Conservation (phyloP, 2,329 filamentous ascomycete species). For the Xylariaceae sp. region DNA sequence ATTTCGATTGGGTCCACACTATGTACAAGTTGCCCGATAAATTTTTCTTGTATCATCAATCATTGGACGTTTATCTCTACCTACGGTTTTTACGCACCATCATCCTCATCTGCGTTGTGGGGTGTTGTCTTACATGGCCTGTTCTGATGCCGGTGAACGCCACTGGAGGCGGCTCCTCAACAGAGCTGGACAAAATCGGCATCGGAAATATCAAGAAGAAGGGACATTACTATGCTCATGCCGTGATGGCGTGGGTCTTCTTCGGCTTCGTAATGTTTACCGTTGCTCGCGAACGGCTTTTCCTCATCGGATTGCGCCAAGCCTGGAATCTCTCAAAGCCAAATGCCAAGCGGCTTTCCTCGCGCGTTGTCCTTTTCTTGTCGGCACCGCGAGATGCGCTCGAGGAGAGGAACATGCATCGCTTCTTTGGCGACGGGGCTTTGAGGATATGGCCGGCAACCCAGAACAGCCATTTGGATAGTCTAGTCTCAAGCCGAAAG, state of each 20-base stretch:
- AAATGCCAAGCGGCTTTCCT: slow-evolving; percentile 83
- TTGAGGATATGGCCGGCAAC: slow-evolving; percentile 83
- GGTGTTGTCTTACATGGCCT: slow-evolving; percentile 81
- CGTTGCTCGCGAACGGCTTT: slow-evolving; percentile 87
- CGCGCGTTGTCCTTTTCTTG: slow-evolving; percentile 90
- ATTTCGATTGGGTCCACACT: slow-evolving; percentile 33
- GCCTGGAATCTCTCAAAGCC: slow-evolving; percentile 87
- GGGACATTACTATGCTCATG: slow-evolving; percentile 77
- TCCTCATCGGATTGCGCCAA: slow-evolving; percentile 91
- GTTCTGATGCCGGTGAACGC: slow-evolving; percentile 82
- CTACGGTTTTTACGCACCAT: slow-evolving; percentile 81
- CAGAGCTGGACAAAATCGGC: slow-evolving; percentile 68
- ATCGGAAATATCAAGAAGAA: slow-evolving; percentile 57
- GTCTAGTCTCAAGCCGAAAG: slow-evolving; percentile 77
- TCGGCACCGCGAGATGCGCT: slow-evolving; percentile 79
- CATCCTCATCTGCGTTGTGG: slow-evolving; percentile 77
- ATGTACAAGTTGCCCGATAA: slow-evolving; percentile 63
- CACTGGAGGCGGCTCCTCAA: slow-evolving; percentile 69
- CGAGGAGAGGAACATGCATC: slow-evolving; percentile 70
- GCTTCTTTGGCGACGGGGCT: slow-evolving; percentile 77
- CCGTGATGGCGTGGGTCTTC: slow-evolving; percentile 79
- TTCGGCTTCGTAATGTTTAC: slow-evolving; percentile 89
- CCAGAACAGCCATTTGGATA: slow-evolving; percentile 73
- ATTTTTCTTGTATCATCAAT: slow-evolving; percentile 83
- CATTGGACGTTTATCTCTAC: slow-evolving; percentile 86